Base-by-base conservation (phyloP, 2,329 filamentous ascomycete genomes). In the Hypoxylon sp. region DNA sequence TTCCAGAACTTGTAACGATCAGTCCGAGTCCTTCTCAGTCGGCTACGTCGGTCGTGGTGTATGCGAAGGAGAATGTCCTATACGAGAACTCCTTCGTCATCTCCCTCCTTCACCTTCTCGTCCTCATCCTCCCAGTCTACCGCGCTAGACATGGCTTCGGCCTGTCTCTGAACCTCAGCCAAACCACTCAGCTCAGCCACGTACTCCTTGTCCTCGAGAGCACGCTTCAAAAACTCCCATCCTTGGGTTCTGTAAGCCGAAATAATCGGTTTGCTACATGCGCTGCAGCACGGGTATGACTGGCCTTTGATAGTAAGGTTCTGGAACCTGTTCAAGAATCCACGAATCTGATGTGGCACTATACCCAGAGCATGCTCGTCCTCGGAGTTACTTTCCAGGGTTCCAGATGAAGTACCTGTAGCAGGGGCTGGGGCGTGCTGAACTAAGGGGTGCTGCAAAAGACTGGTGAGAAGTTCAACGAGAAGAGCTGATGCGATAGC, bases 401-500 rank as follows among this genome's bases (percentile, higher is more conserved):
- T 59, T 6, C 73, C 70, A 1, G 71, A 65, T 2, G 70, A 67
- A 3, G 70, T 66, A 40, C 74, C 57, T 19, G 65, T 66, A 23
- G 69, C 68, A 0, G 83, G 83, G n/a, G 83, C 82, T 4, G 81
- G 79, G 0, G 84, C 84, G 37, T 80, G 75, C 13, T 82, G 76
- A n/a, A 84, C 81, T 5, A 88, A 75, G 0, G 92, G 91, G 67
- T 96, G 93, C 67, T 99, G 94, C 7, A 97, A 77, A 25, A 97
- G 75, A 51, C 90, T 95, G 7, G 92, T 86, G 19, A 99, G 80
- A 4, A 97, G 79, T 71, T 99, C 94, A 36, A 97, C 93, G 4
- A 97, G 80, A 23, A 96, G 79, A 2, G 91, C 90, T 2, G 94
- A 97, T 5, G 94, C 94, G 48, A 97, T 94, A 7, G 91, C 88